phyloP scores from a whole-genome alignment of 352 stramenopile species.

The Globisporangium cystogenes region DNA sequence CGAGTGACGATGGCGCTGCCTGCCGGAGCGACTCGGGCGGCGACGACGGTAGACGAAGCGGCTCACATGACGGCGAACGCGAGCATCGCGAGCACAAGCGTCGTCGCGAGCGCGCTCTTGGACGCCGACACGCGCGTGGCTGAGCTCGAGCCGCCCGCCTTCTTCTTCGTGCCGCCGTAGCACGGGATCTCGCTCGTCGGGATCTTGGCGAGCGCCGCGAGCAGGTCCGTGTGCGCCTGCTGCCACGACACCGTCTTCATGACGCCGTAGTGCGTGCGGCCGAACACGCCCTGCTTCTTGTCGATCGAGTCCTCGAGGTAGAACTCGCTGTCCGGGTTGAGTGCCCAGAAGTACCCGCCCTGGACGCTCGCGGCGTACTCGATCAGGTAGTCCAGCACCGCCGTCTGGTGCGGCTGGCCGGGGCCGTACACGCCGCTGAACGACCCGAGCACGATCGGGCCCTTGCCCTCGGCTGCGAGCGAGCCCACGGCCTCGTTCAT shows the following conservation, averaged over 20 bases:
- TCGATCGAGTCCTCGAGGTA: conserved; percentile 50
- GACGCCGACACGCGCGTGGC: background rate
- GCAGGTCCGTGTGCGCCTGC: conserved; percentile 38
- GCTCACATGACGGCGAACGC: background rate
- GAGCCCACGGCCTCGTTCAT: conserved; percentile 38
- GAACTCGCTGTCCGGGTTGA: conserved; percentile 59
- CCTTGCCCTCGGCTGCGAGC: conserved; percentile 20
- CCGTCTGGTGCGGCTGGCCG: conserved; percentile 45
- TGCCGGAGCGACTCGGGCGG: too few species aligned
- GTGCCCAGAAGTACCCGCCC: conserved; percentile 58
- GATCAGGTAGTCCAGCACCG: conserved; percentile 54
- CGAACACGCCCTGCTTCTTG: conserved; percentile 35
- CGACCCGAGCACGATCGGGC: conserved; percentile 46
- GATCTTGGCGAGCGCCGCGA: conserved; percentile 37
- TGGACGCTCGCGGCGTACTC: conserved; percentile 41
- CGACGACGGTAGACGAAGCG: too few species aligned
- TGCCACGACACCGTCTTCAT: conserved; percentile 55
- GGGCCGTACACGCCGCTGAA: conserved; percentile 64
- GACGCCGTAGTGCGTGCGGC: conserved; percentile 47
- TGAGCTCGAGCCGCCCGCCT: background rate
- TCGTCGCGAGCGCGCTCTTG: background rate
- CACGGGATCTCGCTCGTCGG: conserved; percentile 44
- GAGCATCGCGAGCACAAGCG: background rate
- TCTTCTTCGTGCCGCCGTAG: conserved; percentile 31
- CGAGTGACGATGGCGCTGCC: too few species aligned